A percentile compares a stretch with the other conserved stretches of the same genome.
Evolutionary conservation across 2,329 filamentous ascomycete species (phyloP).

Genomic region (Aspergillus sp.): DNA sequence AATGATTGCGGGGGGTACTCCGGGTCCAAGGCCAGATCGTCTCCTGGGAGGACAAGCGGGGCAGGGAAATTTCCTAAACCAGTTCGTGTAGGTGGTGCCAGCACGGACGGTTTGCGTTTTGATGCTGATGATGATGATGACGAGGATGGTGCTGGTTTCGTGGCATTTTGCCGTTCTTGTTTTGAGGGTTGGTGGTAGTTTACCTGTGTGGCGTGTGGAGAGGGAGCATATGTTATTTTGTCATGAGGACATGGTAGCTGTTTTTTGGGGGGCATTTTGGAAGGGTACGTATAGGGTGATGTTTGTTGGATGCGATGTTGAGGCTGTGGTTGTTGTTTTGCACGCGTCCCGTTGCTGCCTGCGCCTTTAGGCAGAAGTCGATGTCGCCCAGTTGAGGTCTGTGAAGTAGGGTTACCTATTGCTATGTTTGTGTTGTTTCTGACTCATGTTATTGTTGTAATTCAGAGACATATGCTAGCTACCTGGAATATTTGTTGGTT

Average conservation of each 20-base stretch:
- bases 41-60: slow-evolving; percentile 59
- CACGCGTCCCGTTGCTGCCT: no score
- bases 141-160: slow-evolving; percentile 1
- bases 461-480: no score
- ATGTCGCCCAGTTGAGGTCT: no score
- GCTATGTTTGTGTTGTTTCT: no score
- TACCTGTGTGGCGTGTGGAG: slow-evolving; percentile 34
- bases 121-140: not conserved
- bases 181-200: slow-evolving; percentile 32
- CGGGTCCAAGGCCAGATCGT: slow-evolving; percentile 58
- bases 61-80: slow-evolving; percentile 51
- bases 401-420: no score
- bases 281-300: not conserved
- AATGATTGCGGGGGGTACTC: slow-evolving; percentile 54
- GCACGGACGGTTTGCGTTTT: not conserved
- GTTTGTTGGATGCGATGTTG: no score
- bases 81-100: not conserved
- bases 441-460: no score
- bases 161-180: slow-evolving; percentile 25
- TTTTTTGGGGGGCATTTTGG: not conserved
- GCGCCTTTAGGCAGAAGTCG: no score
- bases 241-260: slow-evolving; percentile 5
- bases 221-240: slow-evolving; percentile 18
- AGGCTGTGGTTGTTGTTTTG: no score
- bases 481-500: no score